Evolutionary conservation across 2,329 filamentous ascomycete genomes (phyloP), one percentile per base, ranked within the genome.

Genomic region (Aspergillus puulaauensis): DNA sequence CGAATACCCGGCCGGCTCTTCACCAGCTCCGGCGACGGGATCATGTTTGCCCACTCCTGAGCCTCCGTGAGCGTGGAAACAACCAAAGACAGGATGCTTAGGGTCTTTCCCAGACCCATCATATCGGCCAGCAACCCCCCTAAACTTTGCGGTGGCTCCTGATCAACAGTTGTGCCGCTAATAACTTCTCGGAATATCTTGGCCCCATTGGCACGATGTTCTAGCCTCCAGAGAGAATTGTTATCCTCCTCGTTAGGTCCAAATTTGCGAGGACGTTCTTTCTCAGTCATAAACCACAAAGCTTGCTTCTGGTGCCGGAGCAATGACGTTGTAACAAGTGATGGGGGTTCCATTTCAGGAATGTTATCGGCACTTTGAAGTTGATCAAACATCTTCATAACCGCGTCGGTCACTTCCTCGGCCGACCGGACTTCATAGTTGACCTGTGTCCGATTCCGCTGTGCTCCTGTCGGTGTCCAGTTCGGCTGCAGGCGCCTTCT

Each of bases 301-400:
- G 90, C 93, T 74, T 97, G 92, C 72, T 91, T 95, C 73, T 98
- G 93, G 75, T 98, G 93, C 57, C 83, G 82, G 43, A 97, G 85
- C 17, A 98, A 77, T 27, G 85, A 80, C 0, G 88, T 92, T 56
- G 82, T 81, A 53, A 95, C 82, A 6, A 78, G 74, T 2, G 76
- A 62, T 53, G 85, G 81, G 0, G 90, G 83, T 4, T 93, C 86
- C 77, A 88, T 86, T 63, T 88, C 83, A 0, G 90, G 89, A 6
- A 98, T 78, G 59, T 91, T 86, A 56, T 96, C 89, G 9, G 83
- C 86, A 66, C 87, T 87, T 24, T 87, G 84, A 40, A 97, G 84
- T 7, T 88, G 89, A 75, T 97, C 92, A 67, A 99, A 96, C 70
- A 98, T 90, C 43, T 86, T 87, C 72, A 91, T 84, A 21, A 96